phyloP scores from a whole-genome alignment of 768 basidiomycete species.

The Agaricus subrufescens region DNA sequence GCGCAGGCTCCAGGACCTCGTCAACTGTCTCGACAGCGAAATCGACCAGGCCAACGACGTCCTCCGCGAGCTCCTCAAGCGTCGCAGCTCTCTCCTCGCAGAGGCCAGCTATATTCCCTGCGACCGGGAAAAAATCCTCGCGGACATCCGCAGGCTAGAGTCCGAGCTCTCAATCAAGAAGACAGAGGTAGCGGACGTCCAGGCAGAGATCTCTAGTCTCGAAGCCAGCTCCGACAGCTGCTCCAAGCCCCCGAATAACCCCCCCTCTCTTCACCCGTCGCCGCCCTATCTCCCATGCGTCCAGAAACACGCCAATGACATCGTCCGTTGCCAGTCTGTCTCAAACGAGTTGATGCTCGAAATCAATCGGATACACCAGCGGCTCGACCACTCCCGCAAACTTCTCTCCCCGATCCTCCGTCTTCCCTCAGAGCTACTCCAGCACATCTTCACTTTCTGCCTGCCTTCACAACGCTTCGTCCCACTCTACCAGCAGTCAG shows the following conservation, averaged over 20 bases:
- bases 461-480: conserved; percentile 9
- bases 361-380: not conserved
- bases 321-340: not conserved
- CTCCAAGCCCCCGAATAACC: not conserved
- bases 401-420: conserved; percentile 9
- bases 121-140: conserved; percentile 5
- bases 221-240: not conserved
- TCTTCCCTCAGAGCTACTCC: conserved; percentile 2
- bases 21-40: conserved; percentile 10
- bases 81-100: conserved; percentile 8
- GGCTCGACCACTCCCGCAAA: conserved; percentile 11
- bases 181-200: not conserved
- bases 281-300: not conserved
- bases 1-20: conserved; percentile 6
- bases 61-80: conserved; percentile 10
- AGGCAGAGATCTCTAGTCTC: conserved; percentile 1
- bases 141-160: conserved; percentile 3
- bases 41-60: conserved; percentile 10
- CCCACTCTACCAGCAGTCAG: conserved; percentile 2
- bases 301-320: not conserved
- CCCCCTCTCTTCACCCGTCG: not conserved
- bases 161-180: conserved; percentile 3
- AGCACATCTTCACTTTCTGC: conserved; percentile 9
- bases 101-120: conserved; percentile 8
- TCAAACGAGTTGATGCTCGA: conserved; percentile 2